These are phyloP conservation scores for Hyphodiscus hymeniophilus DNA, from an alignment of 495 filamentous ascomycete genomes.

Conservation along the genomic window DNA sequence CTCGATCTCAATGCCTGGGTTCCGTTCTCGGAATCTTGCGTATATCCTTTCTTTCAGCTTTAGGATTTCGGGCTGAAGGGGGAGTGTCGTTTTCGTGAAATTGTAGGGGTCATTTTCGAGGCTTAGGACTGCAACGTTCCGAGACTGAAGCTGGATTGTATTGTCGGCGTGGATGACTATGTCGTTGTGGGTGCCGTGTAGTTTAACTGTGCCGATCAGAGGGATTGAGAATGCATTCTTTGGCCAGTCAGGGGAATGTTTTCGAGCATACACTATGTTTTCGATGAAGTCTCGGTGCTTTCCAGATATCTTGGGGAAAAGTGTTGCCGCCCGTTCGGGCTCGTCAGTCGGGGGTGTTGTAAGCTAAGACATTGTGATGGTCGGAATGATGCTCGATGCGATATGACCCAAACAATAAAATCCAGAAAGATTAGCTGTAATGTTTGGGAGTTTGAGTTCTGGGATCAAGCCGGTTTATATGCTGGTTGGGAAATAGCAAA, in stretches of 20 bases:
- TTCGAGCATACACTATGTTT: background rate
- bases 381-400: too few relatives aligned
- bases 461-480: too few relatives aligned
- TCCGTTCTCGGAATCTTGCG: conserved; percentile 14
- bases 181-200: conserved; percentile 30
- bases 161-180: conserved; percentile 24
- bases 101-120: conserved; percentile 21
- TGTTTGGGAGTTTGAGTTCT: too few relatives aligned
- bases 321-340: too few relatives aligned
- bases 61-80: conserved; percentile 6
- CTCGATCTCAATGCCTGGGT: conserved; percentile 15
- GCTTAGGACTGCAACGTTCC: conserved; percentile 19
- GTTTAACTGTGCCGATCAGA: conserved; percentile 28
- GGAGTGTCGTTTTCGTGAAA: conserved; percentile 9
- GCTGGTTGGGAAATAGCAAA: too few relatives aligned
- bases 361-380: too few relatives aligned
- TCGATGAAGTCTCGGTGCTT: conserved; percentile 3
- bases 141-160: conserved; percentile 23
- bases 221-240: conserved; percentile 3
- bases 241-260: background rate
- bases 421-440: too few relatives aligned
- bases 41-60: conserved; percentile 7
- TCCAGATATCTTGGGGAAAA: conserved; percentile 13
- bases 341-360: too few relatives aligned
- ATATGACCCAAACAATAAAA: too few relatives aligned